Conservation (phyloP, 306 rosid species). For the Gynostemma pentaphyllum region DNA sequence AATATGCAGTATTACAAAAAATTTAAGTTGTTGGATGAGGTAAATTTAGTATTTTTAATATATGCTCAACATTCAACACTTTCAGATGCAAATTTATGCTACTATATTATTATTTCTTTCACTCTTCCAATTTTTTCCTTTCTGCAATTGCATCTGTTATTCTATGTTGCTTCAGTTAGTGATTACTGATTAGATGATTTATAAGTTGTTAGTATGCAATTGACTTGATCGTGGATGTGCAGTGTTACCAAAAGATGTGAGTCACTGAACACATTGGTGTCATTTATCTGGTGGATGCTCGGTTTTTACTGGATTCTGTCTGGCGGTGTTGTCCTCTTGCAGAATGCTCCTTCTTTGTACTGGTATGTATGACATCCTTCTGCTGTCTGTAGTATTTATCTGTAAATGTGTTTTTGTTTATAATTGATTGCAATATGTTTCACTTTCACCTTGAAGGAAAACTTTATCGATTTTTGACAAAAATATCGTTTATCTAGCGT, state of each 20-base stretch:
- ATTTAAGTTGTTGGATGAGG: too few species aligned
- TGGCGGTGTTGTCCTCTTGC: conserved; percentile 60
- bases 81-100: not conserved
- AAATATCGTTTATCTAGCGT: not conserved
- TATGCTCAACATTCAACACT: too few species aligned
- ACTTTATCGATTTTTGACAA: not conserved
- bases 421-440: not conserved
- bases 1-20: too few species aligned
- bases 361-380: conserved; percentile 42
- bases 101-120: not conserved
- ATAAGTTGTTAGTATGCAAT: conserved; percentile 14
- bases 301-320: conserved; percentile 97
- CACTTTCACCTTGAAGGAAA: not conserved
- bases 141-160: not conserved
- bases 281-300: conserved; percentile 91
- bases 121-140: not conserved
- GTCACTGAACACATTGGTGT: conserved; percentile 65
- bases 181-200: conserved; percentile 10
- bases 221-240: conserved; percentile 22
- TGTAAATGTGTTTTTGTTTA: not conserved
- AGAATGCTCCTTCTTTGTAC: conserved; percentile 70
- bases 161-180: not conserved
- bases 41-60: too few species aligned
- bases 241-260: conserved; percentile 68
- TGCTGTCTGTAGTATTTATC: not conserved